Percentiles rank a stretch among this genome's conserved stretches.
Evolutionary conservation across 2,329 filamentous ascomycete species (phyloP).

Genomic region (Xylaria sp.): DNA sequence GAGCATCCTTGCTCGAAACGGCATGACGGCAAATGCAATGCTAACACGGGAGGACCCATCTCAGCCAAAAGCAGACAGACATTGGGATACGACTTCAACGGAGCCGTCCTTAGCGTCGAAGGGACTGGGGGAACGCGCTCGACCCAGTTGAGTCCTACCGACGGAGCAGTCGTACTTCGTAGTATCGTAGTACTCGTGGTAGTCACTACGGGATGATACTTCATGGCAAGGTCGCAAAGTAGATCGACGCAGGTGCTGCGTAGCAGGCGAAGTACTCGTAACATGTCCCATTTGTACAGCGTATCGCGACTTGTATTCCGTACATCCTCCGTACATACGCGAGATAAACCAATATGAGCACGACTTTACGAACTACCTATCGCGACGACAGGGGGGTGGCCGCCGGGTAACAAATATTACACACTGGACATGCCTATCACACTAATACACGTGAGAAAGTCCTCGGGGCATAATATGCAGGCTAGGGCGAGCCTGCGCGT

Average conservation of each 20-base stretch:
- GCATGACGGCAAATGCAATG: slow-evolving; percentile 18
- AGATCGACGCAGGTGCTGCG: not conserved
- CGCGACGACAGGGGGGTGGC: slow-evolving; percentile 1
- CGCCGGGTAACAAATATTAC: slow-evolving; percentile 3
- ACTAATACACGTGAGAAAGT: slow-evolving; percentile 18
- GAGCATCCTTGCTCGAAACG: slow-evolving; percentile 16
- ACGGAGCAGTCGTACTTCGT: too few relatives aligned
- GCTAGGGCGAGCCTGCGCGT: slow-evolving; percentile 12
- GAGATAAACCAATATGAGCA: slow-evolving; percentile 10
- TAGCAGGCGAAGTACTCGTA: too few relatives aligned
- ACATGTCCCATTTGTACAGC: not conserved
- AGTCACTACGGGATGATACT: too few relatives aligned
- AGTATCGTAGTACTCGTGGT: too few relatives aligned
- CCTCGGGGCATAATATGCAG: slow-evolving; percentile 16
- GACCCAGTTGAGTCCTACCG: too few relatives aligned
- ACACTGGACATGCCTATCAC: slow-evolving; percentile 15
- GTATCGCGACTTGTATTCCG: not conserved
- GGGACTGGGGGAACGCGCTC: slow-evolving; percentile 1
- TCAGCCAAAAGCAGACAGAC: slow-evolving; percentile 14
- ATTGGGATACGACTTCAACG: slow-evolving; percentile 16
- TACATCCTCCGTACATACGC: not conserved
- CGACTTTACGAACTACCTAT: slow-evolving; percentile 6
- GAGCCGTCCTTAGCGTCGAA: slow-evolving; percentile 17
- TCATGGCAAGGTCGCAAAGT: not conserved
- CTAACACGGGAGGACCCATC: slow-evolving; percentile 21